A percentile compares a stretch with the other conserved stretches of the same genome.
Conservation (phyloP, 1,284 basidiomycete genomes). For the Rhizopogon hawkerae region DNA sequence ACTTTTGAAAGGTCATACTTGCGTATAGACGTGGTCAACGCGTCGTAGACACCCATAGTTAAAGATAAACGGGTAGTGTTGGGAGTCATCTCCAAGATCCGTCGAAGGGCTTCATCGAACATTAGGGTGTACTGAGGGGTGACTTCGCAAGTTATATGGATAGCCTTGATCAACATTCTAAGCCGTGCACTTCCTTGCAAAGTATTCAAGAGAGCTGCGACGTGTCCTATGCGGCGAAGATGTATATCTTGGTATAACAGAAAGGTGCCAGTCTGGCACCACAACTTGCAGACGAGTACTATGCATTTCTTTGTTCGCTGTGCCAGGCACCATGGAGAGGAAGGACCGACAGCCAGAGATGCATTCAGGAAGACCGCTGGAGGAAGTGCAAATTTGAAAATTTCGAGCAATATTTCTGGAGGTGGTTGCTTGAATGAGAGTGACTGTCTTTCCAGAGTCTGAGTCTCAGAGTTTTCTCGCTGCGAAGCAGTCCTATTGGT, state of each 20-base stretch:
- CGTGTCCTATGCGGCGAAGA: background rate
- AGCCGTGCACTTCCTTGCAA: background rate
- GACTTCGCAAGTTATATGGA: background rate
- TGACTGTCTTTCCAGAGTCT: background rate
- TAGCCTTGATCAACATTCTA: background rate
- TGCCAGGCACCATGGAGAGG: background rate
- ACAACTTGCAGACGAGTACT: conserved; percentile 1
- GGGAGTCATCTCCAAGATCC: background rate
- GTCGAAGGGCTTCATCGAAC: background rate
- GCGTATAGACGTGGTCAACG: background rate
- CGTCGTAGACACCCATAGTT: background rate
- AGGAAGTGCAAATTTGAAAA: background rate
- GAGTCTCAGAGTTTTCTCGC: background rate
- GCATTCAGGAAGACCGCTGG: background rate
- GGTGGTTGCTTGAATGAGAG: background rate
- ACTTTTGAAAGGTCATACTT: background rate
- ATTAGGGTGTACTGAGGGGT: background rate
- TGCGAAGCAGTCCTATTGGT: background rate
- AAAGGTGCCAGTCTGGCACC: background rate
- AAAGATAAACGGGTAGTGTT: background rate
- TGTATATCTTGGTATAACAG: background rate
- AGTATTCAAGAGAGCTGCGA: background rate
- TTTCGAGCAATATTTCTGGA: background rate
- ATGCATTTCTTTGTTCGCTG: conserved; percentile 1
- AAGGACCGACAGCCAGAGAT: conserved; percentile 2